Percentiles rank a stretch among this genome's conserved stretches.
Evolutionary conservation across 345 rosid genomes (phyloP).

Genomic region (Lepidium africanum): DNA sequence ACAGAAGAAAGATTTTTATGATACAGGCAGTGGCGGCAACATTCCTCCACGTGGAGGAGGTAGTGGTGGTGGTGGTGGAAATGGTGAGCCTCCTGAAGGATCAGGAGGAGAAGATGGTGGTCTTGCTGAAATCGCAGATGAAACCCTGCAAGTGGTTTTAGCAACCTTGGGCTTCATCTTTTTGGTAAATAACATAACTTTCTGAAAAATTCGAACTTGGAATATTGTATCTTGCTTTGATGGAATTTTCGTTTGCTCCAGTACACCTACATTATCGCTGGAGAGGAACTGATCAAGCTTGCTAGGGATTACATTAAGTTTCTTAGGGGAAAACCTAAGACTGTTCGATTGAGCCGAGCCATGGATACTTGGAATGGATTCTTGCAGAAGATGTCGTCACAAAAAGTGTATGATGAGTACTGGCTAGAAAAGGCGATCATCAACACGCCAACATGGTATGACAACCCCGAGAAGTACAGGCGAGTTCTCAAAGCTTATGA

Average conservation of each 20-base stretch:
- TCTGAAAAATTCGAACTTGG: neutral
- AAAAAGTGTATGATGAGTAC: constrained; percentile 33
- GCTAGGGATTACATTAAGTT: constrained; percentile 65
- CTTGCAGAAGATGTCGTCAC: constrained; percentile 24
- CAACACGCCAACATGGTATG: constrained; percentile 63
- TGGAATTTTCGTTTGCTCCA: constrained; percentile 18
- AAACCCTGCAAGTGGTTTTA: constrained; percentile 55
- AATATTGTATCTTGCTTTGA: neutral
- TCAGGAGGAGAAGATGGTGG: constrained; percentile 46
- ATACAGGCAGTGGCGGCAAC: constrained; percentile 39
- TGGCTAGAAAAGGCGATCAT: constrained; percentile 64
- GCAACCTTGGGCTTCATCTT: constrained; percentile 58
- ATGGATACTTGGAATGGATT: constrained; percentile 43
- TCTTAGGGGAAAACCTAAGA: constrained; percentile 41
- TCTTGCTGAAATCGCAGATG: constrained; percentile 40
- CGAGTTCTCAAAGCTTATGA: constrained; percentile 19
- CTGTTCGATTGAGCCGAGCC: constrained; percentile 51
- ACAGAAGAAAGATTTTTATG: constrained; percentile 44
- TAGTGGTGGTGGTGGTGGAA: constrained; percentile 29
- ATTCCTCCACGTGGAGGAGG: constrained; percentile 41
- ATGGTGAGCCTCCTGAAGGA: constrained; percentile 32
- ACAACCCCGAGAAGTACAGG: constrained; percentile 58
- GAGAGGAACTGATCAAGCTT: constrained; percentile 59
- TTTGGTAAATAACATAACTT: constrained; percentile 35
- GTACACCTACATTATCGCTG: constrained; percentile 61